Percentiles rank a stretch among this genome's conserved stretches.
phyloP scores from a whole-genome alignment of 148 eudicot species.

The Polygonum maritimum region DNA sequence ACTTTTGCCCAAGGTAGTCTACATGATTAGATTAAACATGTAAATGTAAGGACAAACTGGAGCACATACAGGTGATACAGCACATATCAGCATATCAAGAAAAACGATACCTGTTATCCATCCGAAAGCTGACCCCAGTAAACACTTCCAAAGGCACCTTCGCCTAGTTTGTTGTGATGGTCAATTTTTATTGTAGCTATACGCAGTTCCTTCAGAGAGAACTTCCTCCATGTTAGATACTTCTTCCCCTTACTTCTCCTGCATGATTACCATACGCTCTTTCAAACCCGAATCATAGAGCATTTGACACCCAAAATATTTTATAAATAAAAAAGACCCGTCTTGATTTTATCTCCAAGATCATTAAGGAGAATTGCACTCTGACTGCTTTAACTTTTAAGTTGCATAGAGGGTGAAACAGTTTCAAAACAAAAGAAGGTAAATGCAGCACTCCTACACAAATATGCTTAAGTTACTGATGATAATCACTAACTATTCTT shows the following conservation, averaged over 20 bases:
- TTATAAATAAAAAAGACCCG: background rate
- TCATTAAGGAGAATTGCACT: background rate
- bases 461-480: no score
- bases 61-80: no score
- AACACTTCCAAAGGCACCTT: no score
- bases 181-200: conserved; percentile 63
- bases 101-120: no score
- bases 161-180: no score
- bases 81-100: no score
- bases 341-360: background rate
- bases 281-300: background rate
- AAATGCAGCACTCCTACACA: no score
- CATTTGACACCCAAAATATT: background rate
- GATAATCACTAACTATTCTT: background rate
- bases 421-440: no score
- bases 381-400: background rate
- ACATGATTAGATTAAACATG: no score
- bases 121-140: no score
- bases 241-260: conserved; percentile 61
- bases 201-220: conserved; percentile 85
- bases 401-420: background rate
- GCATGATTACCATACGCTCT: conserved; percentile 17
- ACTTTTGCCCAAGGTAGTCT: background rate
- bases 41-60: no score
- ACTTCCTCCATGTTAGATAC: conserved; percentile 66